Conservation (phyloP, 495 filamentous ascomycete genomes). For the Viridothelium virens region DNA sequence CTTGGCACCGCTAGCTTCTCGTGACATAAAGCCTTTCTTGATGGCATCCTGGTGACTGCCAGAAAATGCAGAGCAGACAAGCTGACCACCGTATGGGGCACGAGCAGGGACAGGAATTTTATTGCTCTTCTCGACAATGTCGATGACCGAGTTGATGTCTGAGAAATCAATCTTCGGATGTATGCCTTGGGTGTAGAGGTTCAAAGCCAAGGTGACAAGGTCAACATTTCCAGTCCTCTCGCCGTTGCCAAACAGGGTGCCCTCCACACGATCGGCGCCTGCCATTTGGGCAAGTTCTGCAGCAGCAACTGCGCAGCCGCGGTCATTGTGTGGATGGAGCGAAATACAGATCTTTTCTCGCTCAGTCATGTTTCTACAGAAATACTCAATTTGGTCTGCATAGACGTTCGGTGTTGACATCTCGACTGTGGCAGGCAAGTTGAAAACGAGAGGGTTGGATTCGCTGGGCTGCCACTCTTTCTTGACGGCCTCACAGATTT, state of each 20-base stretch:
- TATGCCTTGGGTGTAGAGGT: constrained; percentile 94
- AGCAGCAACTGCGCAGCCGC: constrained; percentile 81
- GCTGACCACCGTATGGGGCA: constrained; percentile 79
- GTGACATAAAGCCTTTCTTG: constrained; percentile 84
- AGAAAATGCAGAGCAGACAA: constrained; percentile 84
- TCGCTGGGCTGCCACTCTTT: constrained; percentile 81
- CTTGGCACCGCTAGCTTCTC: constrained; percentile 51
- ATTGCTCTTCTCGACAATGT: constrained; percentile 83
- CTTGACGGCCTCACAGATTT: constrained; percentile 92
- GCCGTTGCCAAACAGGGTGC: constrained; percentile 91
- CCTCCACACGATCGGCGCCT: constrained; percentile 91
- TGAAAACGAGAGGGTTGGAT: constrained; percentile 89
- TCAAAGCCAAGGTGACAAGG: constrained; percentile 86
- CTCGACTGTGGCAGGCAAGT: constrained; percentile 93
- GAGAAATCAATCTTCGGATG: constrained; percentile 83
- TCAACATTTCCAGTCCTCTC: constrained; percentile 96
- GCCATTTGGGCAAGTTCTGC: constrained; percentile 95
- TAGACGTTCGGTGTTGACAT: constrained; percentile 94
- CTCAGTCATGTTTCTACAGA: constrained; percentile 71
- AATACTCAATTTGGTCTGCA: constrained; percentile 95
- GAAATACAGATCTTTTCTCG: constrained; percentile 75
- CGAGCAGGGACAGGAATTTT: constrained; percentile 90
- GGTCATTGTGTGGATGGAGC: constrained; percentile 89
- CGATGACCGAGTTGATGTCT: constrained; percentile 77
- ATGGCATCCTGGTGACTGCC: constrained; percentile 96